phyloP scores from a whole-genome alignment of 768 basidiomycete species.

The Psilocybe cubensis region DNA sequence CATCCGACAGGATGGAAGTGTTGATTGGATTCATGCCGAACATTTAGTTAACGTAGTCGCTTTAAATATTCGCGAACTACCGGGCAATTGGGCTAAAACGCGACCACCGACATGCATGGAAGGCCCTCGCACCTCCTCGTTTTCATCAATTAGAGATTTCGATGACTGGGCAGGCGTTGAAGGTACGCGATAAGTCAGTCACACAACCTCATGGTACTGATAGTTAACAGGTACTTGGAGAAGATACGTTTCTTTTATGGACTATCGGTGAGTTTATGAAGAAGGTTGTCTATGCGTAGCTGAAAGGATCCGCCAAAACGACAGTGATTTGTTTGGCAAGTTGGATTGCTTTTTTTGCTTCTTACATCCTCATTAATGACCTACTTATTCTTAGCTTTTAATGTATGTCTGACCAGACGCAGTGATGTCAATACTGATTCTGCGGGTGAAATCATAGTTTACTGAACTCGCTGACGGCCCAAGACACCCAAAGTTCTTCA shows the following conservation, averaged over 20 bases:
- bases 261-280: constrained; percentile 59
- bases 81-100: constrained; percentile 35
- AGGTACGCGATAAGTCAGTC: constrained; percentile 43
- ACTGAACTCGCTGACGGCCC: constrained; percentile 38
- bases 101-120: constrained; percentile 55
- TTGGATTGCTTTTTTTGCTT: not conserved
- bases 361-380: not conserved
- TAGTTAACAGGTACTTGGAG: constrained; percentile 62
- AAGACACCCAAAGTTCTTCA: constrained; percentile 51
- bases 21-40: constrained; percentile 70
- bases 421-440: constrained; percentile 9
- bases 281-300: no score
- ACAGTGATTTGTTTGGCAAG: constrained; percentile 22
- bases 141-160: constrained; percentile 26
- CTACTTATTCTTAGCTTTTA: constrained; percentile 42
- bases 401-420: constrained; percentile 35
- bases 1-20: constrained; percentile 40
- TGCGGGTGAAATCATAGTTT: constrained; percentile 27
- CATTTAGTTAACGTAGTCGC: constrained; percentile 57
- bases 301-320: no score
- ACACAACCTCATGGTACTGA: no score
- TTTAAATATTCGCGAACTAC: constrained; percentile 54
- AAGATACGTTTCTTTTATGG: constrained; percentile 78
- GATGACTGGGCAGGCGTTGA: constrained; percentile 78
- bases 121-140: constrained; percentile 54